Conservation (phyloP, 1,284 basidiomycete species). For the Serendipita sp. region DNA sequence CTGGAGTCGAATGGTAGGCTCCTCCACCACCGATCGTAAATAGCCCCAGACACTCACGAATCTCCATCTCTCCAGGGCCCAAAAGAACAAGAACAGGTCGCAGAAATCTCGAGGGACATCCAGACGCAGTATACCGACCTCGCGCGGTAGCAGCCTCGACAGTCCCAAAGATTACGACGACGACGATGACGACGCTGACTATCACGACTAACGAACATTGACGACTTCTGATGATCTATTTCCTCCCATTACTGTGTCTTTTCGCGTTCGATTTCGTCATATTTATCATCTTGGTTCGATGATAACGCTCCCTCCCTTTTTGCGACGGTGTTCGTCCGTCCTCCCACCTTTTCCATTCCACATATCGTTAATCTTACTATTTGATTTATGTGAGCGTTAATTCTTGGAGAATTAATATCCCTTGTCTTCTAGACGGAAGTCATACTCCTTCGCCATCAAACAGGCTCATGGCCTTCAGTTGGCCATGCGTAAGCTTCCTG, state of each 20-base stretch:
- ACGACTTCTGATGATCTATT: background rate
- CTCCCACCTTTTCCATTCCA: background rate
- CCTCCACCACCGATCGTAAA: background rate
- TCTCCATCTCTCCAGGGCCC: background rate
- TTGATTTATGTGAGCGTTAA: background rate
- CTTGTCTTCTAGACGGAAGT: background rate
- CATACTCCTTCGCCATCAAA: background rate
- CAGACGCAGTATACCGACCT: background rate
- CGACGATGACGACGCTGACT: conserved; percentile 6
- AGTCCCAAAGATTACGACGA: background rate
- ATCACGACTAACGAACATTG: conserved; percentile 5
- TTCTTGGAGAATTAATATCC: background rate
- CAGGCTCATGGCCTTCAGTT: background rate
- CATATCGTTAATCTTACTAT: background rate
- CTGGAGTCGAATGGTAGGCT: background rate
- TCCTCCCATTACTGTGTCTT: background rate
- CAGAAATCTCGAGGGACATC: background rate
- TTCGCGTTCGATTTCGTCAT: background rate
- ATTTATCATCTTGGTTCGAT: conserved; percentile 5
- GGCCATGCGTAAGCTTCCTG: no score
- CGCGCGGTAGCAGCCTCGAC: background rate
- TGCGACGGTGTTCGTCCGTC: background rate
- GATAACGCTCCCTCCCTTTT: background rate
- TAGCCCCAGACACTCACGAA: background rate
- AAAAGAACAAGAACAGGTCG: conserved; percentile 1